These are phyloP conservation scores for Tetrapisispora iriomotensis DNA, from an alignment of 805 yeast species.

Conservation along the genomic window DNA sequence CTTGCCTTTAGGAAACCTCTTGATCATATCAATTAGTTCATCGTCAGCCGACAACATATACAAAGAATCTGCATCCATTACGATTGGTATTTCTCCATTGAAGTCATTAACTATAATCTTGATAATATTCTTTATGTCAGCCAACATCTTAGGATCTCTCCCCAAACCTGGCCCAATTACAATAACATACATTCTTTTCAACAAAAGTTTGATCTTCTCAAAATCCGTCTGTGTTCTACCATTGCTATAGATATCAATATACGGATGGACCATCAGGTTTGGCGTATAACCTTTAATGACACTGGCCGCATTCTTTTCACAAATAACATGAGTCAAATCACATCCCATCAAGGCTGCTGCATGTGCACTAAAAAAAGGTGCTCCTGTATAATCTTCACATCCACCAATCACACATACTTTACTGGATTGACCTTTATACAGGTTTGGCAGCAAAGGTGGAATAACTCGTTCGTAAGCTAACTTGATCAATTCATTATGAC, in stretches of 20 bases:
- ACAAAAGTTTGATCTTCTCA: conserved; percentile 44
- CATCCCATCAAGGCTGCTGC: conserved; percentile 80
- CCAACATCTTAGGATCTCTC: conserved; percentile 59
- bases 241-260: conserved; percentile 37
- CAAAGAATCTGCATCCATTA: conserved; percentile 87
- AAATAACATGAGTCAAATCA: conserved; percentile 83
- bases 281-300: conserved; percentile 86
- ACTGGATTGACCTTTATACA: conserved; percentile 89
- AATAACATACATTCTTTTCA: conserved; percentile 66
- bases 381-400: conserved; percentile 92
- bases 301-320: conserved; percentile 68
- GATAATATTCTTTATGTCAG: conserved; percentile 48
- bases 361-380: conserved; percentile 84
- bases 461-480: conserved; percentile 44
- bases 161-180: conserved; percentile 95
- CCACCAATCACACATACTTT: conserved; percentile 92
- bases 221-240: conserved; percentile 34
- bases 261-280: conserved; percentile 93
- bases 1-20: conserved; percentile 40
- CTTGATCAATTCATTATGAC: conserved; percentile 36
- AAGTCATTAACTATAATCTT: conserved; percentile 37
- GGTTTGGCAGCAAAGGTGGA: conserved; percentile 63
- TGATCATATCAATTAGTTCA: conserved; percentile 28
- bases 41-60: conserved; percentile 43
- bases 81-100: conserved; percentile 52